Evolutionary conservation across 1,284 basidiomycete species (phyloP), one percentile per base, ranked within the genome.

Genomic region (Fistulina hepatica): DNA sequence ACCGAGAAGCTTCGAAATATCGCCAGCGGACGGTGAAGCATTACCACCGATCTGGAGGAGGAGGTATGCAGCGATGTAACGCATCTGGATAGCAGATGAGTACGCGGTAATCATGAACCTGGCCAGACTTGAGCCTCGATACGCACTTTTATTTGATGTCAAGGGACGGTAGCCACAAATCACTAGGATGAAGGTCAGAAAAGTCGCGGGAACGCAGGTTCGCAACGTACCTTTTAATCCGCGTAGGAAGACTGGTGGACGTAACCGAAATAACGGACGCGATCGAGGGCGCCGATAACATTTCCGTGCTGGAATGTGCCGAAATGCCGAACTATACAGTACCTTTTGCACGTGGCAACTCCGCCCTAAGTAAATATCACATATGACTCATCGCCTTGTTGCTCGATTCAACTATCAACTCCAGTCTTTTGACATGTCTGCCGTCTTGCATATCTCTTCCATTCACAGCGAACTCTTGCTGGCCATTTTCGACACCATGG

Each of bases 41-140:
- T 97, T 97, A 48, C 95, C 95, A 53, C 91, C 95, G 60, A 81
- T 76, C 65, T 88, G 83, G 67, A 97, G 90, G 63, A 99, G 89
- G 51, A 99, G 79, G 75, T 97, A 98, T 52, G 90, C 91, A 70
- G 93, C 94, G 68, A 98, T 73, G 68, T 94, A 74, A 73, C 90
- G 89, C 91, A 95, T 94, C 84, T 90, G 43, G 23, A 25, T 21
- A 25, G 40, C 36, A 15, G 31, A 11, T 21, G 31, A 10, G 22
- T 30, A 12, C 11, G 15, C n/a, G 41, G 30, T 44, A 34, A 42
- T 7, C 31, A 25, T 9, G n/a, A 17, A n/a, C 42, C n/a, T 17
- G 23, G 34, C 36, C 33, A 33, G 42, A n/a, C 6, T 6, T n/a
- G 27, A 6, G 32, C 12, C 20, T 16, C 17, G 19, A 22, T 8